phyloP scores from a whole-genome alignment of 83 land plant genomes.

The Picea abies region DNA sequence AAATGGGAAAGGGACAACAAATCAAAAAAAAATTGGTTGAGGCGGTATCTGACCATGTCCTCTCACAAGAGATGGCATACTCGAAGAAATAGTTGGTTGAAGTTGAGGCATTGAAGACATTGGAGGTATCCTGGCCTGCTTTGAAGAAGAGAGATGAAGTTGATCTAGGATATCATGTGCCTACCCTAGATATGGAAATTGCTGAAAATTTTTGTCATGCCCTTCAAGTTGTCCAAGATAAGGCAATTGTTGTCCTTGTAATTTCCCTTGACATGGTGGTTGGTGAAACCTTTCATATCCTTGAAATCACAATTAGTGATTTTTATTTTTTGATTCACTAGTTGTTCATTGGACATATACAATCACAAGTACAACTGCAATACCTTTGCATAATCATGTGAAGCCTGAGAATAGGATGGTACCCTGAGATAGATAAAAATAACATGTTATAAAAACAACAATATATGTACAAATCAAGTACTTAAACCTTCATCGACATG shows the following conservation, averaged over 20 bases:
- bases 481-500: no score
- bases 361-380: no score
- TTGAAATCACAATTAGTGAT: neutral
- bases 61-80: constrained; percentile 25
- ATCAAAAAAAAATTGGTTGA: constrained; percentile 23
- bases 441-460: no score
- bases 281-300: constrained; percentile 18
- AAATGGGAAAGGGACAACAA: constrained; percentile 13
- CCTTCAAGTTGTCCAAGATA: constrained; percentile 24
- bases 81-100: constrained; percentile 10
- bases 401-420: no score
- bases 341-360: no score
- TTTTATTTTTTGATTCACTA: no score
- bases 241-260: constrained; percentile 17
- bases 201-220: constrained; percentile 21
- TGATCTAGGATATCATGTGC: constrained; percentile 11
- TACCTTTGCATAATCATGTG: no score
- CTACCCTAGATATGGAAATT: constrained; percentile 3
- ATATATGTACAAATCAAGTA: no score
- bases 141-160: constrained; percentile 17
- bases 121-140: constrained; percentile 20
- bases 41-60: constrained; percentile 25
- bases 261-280: constrained; percentile 20
- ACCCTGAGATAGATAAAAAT: no score
- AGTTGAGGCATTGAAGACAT: constrained; percentile 14